Base-by-base conservation (phyloP, 2,329 filamentous ascomycete species). In the Epichloe typhina region DNA sequence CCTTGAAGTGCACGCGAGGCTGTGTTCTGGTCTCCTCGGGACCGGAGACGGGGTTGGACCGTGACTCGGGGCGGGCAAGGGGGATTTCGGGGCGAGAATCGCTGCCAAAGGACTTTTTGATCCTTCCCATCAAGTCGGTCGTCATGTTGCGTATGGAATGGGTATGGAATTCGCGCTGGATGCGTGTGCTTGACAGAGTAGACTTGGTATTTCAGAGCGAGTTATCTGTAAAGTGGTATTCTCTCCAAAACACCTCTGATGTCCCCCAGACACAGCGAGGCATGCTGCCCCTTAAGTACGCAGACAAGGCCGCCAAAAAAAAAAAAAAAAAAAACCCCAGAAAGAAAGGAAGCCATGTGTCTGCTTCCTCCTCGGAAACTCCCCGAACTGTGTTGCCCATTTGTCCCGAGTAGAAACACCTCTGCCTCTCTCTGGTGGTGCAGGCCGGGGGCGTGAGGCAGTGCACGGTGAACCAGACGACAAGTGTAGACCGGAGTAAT, bases 81-180 rank as follows among this genome's bases (percentile, higher is more conserved):
- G 51, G 51, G 35, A 53, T 49, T 33, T 43, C 43, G 6, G 47
- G 47, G 5, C 51, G 43, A 5, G 35, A 37, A 17, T 52, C 47
- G 47, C 41, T 21, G 43, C 44, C 35, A n/a, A 53, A 26, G 9
- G 51, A 38, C 15, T 47, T 47, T 44, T 47, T 50, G 23, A 53
- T 47, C 47, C 43, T 50, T 26, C 47, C 51, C 43, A 52, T 47
- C 15, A 52, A 21, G 17, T 46, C 31, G 36, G 40, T 15, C 9
- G 46, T 40, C 50, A 52, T 52, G 21, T 4, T 48, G 43, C n/a
- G 13, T 26, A 26, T 26, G 23, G 23, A 26, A 8, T 2, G 23
- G 23, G 23, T 9, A 31, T 31, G 26, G 26, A 31, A 31, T 8
- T 9, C 26, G 26, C 26, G 26, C 3, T 31, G 26, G 7, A 31